Percentiles rank a stretch among this genome's conserved stretches.
These are phyloP conservation scores for Glycine soja DNA, from an alignment of 306 rosid genomes.

Conservation along the genomic window DNA sequence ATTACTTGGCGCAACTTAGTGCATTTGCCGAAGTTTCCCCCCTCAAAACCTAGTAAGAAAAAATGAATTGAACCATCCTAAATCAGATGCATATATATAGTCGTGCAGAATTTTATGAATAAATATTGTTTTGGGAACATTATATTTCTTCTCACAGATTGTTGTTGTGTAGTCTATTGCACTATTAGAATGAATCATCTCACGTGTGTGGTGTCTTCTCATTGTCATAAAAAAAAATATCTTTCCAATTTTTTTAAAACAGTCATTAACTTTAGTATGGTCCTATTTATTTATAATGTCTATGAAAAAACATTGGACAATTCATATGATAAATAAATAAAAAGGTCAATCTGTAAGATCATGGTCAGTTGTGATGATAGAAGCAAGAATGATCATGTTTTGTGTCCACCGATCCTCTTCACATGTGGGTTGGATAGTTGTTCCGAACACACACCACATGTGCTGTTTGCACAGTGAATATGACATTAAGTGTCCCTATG, in stretches of 20 bases:
- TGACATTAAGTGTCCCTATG: background rate
- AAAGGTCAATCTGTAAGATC: background rate
- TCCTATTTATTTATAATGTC: too few relatives aligned
- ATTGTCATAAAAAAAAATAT: too few relatives aligned
- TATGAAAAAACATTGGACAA: too few relatives aligned
- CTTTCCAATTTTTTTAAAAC: too few relatives aligned
- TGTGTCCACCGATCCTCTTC: background rate
- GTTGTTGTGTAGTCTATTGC: background rate
- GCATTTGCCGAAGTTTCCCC: too few relatives aligned
- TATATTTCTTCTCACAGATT: background rate
- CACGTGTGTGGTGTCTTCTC: background rate
- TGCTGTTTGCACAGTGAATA: constrained; percentile 30
- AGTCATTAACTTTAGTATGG: too few relatives aligned
- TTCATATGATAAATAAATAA: too few relatives aligned
- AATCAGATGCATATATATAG: too few relatives aligned
- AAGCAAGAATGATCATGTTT: background rate
- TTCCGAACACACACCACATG: constrained; percentile 39
- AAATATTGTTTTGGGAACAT: background rate
- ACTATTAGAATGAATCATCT: background rate
- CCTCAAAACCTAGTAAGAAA: too few relatives aligned
- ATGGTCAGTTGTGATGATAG: background rate
- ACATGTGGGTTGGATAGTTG: constrained; percentile 35
- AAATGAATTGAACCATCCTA: too few relatives aligned
- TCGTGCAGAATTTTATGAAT: background rate
- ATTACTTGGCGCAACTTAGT: too few relatives aligned